Conservation (phyloP, 148 eudicot genomes). For the Amaranthus palmeri region DNA sequence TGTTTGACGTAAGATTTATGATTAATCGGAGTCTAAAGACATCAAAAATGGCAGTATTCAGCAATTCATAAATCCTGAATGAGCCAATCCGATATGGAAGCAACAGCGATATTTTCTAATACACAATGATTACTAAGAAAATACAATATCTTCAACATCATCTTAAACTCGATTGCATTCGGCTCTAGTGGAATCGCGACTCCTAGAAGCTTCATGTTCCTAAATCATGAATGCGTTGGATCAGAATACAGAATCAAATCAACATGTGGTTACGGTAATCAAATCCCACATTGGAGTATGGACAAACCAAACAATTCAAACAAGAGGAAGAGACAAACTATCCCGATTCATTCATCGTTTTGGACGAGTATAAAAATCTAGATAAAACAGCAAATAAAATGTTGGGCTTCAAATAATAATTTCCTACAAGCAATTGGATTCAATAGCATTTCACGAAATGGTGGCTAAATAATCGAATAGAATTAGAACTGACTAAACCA, state of each 20-base stretch:
- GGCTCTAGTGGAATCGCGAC: neutral
- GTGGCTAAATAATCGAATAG: neutral
- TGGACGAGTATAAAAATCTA: neutral
- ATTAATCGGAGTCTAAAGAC: neutral
- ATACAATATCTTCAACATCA: neutral
- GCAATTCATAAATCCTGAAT: neutral
- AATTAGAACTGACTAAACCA: neutral
- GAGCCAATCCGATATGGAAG: neutral
- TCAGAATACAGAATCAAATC: neutral
- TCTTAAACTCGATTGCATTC: neutral
- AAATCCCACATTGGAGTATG: neutral
- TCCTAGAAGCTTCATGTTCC: neutral
- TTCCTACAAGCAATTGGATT: neutral
- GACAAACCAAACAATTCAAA: neutral
- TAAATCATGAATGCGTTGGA: neutral
- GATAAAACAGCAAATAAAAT: neutral
- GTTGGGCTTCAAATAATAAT: neutral
- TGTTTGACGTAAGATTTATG: neutral
- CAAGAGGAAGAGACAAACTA: neutral
- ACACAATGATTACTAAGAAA: neutral
- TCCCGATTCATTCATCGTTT: neutral
- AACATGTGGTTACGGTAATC: neutral
- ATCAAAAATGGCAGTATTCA: neutral
- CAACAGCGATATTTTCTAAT: neutral
- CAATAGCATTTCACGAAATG: neutral